Base-by-base conservation (phyloP, 2,329 filamentous ascomycete genomes). In the Aureobasidium sp. region DNA sequence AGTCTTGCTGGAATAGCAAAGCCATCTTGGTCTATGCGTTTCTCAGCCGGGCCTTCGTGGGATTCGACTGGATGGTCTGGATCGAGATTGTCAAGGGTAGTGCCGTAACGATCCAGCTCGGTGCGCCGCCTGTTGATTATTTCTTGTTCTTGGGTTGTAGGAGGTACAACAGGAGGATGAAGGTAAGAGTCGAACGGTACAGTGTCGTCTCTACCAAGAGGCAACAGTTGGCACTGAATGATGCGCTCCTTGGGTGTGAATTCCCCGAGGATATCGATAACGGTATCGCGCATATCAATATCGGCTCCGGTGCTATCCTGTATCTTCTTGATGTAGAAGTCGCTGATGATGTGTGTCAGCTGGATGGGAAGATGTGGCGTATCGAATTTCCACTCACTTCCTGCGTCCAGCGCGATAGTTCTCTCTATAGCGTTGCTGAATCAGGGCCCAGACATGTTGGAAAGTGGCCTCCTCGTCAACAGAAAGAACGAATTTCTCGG, bases 291-390 rank as follows among this genome's bases (percentile, higher is more conserved):
- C 31, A 73, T 46, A 63, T 71, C 70, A 21, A 74, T 67, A 57
- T 74, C 72, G 65, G 69, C 72, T 53, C 69, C 70, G 62, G 69
- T 69, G 35, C 64, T 67, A 61, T 72, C 70, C 57, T 72, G 70
- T 9, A 74, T 64, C 60, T 71, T 72, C 61, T 71, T 70, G 67
- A 74, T 71, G 40, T 64, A 66, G 62, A 71, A 74, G 35, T 62
- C 60, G 17, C 67, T 71, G 53, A 1, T n/a, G 49, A 68, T 64
- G 50, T 50, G 9, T 66, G 66, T 62, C 68, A 64, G n/a, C 7
- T n/a, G 11, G 21, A 2, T 21, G 5, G 2, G 11, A 27, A 9
- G 13, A 29, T 15, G 35, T 10, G 3, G 2, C 45, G 25, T 37
- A 2, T 46, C 1, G 10, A 1, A 37, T n/a, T 4, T 11, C 9